A percentile compares a stretch with the other conserved stretches of the same genome.
Evolutionary conservation across 352 stramenopile species (phyloP).

Genomic region (Aphanomyces astaci): DNA sequence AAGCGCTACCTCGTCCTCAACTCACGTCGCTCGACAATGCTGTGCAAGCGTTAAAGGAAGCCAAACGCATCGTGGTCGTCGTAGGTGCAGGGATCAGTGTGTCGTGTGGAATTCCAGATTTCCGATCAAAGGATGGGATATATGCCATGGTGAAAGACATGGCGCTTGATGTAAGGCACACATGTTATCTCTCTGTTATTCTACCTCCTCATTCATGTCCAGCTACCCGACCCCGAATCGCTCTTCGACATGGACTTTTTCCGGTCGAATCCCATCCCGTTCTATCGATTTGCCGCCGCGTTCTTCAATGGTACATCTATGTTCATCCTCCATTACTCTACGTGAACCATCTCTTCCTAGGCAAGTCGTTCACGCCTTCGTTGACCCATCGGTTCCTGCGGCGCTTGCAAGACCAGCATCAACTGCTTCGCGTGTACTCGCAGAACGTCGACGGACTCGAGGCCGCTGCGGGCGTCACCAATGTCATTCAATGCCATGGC

Average conservation of each 20-base stretch:
- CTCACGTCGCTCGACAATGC: conserved; percentile 51
- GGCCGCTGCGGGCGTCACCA: conserved; percentile 81
- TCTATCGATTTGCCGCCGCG: conserved; percentile 92
- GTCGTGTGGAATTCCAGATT: conserved; percentile 98
- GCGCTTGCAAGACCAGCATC: conserved; percentile 84
- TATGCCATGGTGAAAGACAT: conserved; percentile 77
- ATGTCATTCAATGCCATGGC: conserved; percentile 92
- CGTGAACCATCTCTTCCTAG: conserved; percentile 24
- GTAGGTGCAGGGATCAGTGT: conserved; percentile 91
- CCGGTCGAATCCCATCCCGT: conserved; percentile 89
- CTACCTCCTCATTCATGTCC: conserved; percentile 46
- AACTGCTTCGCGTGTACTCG: conserved; percentile 91
- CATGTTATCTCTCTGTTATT: neutral
- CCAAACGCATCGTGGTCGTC: conserved; percentile 87
- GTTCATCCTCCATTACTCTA: neutral
- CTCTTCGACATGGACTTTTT: conserved; percentile 99
- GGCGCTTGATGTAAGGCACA: conserved; percentile 35
- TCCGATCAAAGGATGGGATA: conserved; percentile 88
- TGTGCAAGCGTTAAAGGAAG: conserved; percentile 54
- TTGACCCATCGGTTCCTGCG: conserved; percentile 94
- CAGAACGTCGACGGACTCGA: conserved; percentile 99
- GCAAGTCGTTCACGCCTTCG: conserved; percentile 67
- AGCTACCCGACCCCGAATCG: conserved; percentile 92
- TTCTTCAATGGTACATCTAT: conserved; percentile 38
- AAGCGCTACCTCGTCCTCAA: conserved; percentile 28